Evolutionary conservation across 1,284 basidiomycete genomes (phyloP), one percentile per base, ranked within the genome.

Genomic region (Tylopilus sp.): DNA sequence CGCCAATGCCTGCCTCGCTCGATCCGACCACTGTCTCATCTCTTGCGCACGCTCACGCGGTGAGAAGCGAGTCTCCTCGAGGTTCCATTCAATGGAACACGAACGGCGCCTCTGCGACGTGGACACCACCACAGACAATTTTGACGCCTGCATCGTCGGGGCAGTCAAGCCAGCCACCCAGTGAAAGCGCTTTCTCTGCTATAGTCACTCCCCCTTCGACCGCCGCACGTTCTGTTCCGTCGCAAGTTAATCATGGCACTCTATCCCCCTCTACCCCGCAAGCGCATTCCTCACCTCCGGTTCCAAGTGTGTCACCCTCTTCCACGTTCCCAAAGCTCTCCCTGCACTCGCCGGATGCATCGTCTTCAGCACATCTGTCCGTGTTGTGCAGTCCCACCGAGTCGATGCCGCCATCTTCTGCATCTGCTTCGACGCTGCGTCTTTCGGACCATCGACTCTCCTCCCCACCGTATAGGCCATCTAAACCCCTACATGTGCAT

Each of bases 1-100:
- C 77, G 14, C 76, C 74, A 4, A 68, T 77, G 55, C 75, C 73
- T 6, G 68, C 71, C 7, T 62, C 65, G 8, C 62, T 69, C 28
- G 67, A 72, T 52, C 68, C 71, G 1, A 73, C 68, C 6, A 69
- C 70, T 15, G 53, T 70, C 38, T 64, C 65, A 4, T 64, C 68
- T 37, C 58, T 63, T 40, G 48, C 42, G 7, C 64, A 61, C 36
- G 54, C 62, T 9, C 57, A 50, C 33, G 42, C 41, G 2, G 50
- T 18, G 11, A 50, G 61, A 34, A 48, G 59, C 3, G 26, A 28
- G 15, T 67, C 63, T 20, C 54, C 63, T 30, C 62, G 52, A 5
- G 40, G 46, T 2, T 44, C 51, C 26, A 33, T 46, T 17, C 60
- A 55, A 1, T 31, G 54, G 60, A 57, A 60, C 35, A 61, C 52